A percentile compares a stretch with the other conserved stretches of the same genome.
Evolutionary conservation across 495 filamentous ascomycete genomes (phyloP).

Genomic region (Penicillium paradoxum): DNA sequence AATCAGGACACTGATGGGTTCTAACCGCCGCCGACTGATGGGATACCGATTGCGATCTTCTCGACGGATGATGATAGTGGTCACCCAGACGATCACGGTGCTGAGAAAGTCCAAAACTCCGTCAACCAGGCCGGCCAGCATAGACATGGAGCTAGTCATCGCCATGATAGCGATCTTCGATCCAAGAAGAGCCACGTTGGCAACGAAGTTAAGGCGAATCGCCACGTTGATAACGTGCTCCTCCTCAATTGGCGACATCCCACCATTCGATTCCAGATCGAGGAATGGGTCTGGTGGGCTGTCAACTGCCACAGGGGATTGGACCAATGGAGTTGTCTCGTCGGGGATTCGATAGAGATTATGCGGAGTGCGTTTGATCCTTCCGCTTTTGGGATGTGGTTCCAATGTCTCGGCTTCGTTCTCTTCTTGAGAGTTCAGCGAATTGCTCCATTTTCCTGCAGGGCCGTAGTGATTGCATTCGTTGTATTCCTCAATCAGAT

Average conservation of each 20-base stretch:
- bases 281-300: conserved; percentile 22
- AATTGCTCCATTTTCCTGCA: conserved; percentile 9
- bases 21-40: conserved; percentile 69
- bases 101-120: conserved; percentile 82
- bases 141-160: conserved; percentile 77
- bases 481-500: conserved; percentile 78
- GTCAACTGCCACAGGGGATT: conserved; percentile 28
- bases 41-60: conserved; percentile 81
- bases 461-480: conserved; percentile 21
- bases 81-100: conserved; percentile 82
- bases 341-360: conserved; percentile 72
- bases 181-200: conserved; percentile 70
- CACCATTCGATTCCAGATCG: conserved; percentile 39
- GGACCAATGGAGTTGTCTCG: conserved; percentile 60
- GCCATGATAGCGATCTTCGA: conserved; percentile 77
- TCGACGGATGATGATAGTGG: conserved; percentile 65
- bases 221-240: conserved; percentile 68
- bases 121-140: conserved; percentile 85
- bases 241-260: conserved; percentile 56
- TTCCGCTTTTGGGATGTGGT: conserved; percentile 19
- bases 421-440: conserved; percentile 7
- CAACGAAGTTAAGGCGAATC: conserved; percentile 81
- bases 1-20: conserved; percentile 73
- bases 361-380: conserved; percentile 72
- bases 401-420: conserved; percentile 9